These are phyloP conservation scores for Ogataea methanolica DNA, from an alignment of 805 yeast genomes.

Conservation along the genomic window DNA sequence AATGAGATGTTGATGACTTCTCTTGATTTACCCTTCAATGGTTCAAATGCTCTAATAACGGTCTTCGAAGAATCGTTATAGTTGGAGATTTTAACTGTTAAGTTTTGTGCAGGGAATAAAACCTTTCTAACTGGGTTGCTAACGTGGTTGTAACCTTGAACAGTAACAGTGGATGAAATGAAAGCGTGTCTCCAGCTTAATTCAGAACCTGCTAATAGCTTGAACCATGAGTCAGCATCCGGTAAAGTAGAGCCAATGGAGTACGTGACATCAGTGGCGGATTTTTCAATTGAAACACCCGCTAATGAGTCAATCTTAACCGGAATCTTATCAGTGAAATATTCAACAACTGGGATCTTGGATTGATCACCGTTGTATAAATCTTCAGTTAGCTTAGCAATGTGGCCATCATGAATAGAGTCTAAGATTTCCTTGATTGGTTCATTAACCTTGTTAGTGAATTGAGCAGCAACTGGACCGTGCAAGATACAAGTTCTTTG, in stretches of 20 bases:
- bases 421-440: conserved; percentile 91
- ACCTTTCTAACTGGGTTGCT: conserved; percentile 77
- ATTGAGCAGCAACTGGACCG: conserved; percentile 98
- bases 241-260: conserved; percentile 34
- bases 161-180: conserved; percentile 70
- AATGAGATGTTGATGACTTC: conserved; percentile 63
- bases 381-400: conserved; percentile 60
- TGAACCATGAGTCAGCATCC: conserved; percentile 59
- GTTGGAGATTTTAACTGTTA: conserved; percentile 56
- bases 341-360: conserved; percentile 82
- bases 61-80: conserved; percentile 51
- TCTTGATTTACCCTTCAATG: conserved; percentile 62
- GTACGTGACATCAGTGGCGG: conserved; percentile 32
- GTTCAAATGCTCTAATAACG: conserved; percentile 61
- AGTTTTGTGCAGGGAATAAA: conserved; percentile 64
- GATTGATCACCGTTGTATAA: conserved; percentile 67
- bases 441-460: conserved; percentile 79
- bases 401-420: conserved; percentile 85
- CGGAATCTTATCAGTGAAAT: conserved; percentile 69
- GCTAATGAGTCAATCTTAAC: conserved; percentile 31
- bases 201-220: conserved; percentile 70
- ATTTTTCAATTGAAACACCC: conserved; percentile 33
- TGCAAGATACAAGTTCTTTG: conserved; percentile 98
- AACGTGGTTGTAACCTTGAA: conserved; percentile 79
- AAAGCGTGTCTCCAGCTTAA: conserved; percentile 92